Percentiles rank a stretch among this genome's conserved stretches.
These are phyloP conservation scores for Phialemoniopsis sp. DNA, from an alignment of 2,329 filamentous ascomycete species.

Conservation along the genomic window DNA sequence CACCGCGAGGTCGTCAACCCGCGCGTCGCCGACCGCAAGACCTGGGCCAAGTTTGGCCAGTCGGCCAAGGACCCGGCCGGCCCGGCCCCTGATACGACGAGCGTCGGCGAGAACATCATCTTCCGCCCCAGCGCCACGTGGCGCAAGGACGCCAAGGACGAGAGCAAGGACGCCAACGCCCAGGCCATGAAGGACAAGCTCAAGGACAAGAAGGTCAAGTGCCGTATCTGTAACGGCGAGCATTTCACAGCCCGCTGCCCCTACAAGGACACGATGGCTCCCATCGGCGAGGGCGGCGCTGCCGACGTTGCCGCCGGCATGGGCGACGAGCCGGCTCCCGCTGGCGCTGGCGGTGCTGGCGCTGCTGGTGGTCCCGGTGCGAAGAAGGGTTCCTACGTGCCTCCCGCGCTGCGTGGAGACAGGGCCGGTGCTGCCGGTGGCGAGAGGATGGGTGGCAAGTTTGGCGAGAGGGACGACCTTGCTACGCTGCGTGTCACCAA, in stretches of 20 bases:
- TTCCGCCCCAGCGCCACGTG: conserved; percentile 93
- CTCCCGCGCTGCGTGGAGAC: conserved; percentile 81
- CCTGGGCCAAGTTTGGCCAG: conserved; percentile 88
- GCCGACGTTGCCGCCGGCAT: conserved; percentile 53
- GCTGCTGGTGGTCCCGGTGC: conserved; percentile 55
- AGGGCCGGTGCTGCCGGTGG: conserved; percentile 53
- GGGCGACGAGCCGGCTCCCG: conserved; percentile 46
- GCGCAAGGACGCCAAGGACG: conserved; percentile 81
- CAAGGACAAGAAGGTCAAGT: conserved; percentile 99
- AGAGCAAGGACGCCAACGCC: conserved; percentile 69
- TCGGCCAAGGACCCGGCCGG: conserved; percentile 82
- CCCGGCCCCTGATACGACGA: conserved; percentile 85
- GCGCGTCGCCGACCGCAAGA: conserved; percentile 89
- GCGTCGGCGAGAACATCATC: conserved; percentile 95
- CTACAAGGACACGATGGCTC: conserved; percentile 99
- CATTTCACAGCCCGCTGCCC: conserved; percentile 99
- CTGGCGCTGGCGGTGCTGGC: conserved; percentile 36
- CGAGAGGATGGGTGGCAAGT: conserved; percentile 89
- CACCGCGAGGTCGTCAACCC: conserved; percentile 95
- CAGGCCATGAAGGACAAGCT: conserved; percentile 76
- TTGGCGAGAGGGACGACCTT: conserved; percentile 87
- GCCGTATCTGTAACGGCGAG: conserved; percentile 96
- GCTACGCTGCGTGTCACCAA: conserved; percentile 97
- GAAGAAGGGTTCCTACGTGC: conserved; percentile 85
- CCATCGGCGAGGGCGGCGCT: conserved; percentile 58